A percentile compares a stretch with the other conserved stretches of the same genome.
Conservation (phyloP, 345 rosid species). For the Boechera stricta region DNA sequence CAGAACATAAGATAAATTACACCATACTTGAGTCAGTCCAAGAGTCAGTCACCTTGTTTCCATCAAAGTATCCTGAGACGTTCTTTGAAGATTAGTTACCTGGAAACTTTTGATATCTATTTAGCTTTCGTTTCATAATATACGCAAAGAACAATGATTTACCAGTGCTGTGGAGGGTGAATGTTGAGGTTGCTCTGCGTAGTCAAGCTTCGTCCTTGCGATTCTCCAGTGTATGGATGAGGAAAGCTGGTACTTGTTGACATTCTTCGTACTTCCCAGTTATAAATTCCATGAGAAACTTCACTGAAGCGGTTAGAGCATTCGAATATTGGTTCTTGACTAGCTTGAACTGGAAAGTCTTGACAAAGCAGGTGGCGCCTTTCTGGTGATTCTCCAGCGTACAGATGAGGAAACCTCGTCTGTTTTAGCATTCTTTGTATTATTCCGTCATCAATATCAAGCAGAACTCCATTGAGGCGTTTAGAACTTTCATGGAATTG, state of each 20-base stretch:
- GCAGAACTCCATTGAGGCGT: background rate
- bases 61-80: background rate
- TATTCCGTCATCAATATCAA: background rate
- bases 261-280: background rate
- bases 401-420: slow-evolving; percentile 19
- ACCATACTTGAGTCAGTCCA: background rate
- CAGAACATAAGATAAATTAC: background rate
- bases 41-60: slow-evolving; percentile 25
- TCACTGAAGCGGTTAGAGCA: slow-evolving; percentile 10
- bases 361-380: slow-evolving; percentile 19
- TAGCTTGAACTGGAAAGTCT: slow-evolving; percentile 23
- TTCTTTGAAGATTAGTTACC: slow-evolving; percentile 3
- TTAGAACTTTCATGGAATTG: background rate
- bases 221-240: slow-evolving; percentile 15
- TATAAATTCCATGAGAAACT: slow-evolving; percentile 1
- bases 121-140: background rate
- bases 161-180: slow-evolving; percentile 32
- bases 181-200: slow-evolving; percentile 25
- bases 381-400: slow-evolving; percentile 17
- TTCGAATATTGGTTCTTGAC: slow-evolving; percentile 5
- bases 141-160: background rate
- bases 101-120: background rate
- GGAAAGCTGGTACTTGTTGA: background rate
- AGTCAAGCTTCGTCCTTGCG: slow-evolving; percentile 17
- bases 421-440: background rate